A percentile compares a stretch with the other conserved stretches of the same genome.
These are phyloP conservation scores for Colletotrichum lentis DNA, from an alignment of 2,329 filamentous ascomycete genomes.

Conservation along the genomic window DNA sequence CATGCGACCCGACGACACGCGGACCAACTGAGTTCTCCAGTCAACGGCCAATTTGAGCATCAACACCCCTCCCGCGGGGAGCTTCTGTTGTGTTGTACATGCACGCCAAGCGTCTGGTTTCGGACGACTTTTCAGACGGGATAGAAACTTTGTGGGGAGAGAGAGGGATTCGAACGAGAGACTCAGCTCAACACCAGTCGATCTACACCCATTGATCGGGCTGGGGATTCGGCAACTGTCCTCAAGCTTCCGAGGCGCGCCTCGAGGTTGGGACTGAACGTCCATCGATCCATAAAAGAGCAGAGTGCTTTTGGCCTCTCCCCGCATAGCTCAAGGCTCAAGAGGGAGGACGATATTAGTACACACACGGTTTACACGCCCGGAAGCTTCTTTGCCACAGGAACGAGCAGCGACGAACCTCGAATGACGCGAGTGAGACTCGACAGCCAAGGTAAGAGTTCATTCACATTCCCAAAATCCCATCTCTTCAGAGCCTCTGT, in stretches of 20 bases:
- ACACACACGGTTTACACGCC: neutral
- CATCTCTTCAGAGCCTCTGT: neutral
- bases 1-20: slow-evolving; percentile 52
- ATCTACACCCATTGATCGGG: neutral
- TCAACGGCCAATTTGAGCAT: slow-evolving; percentile 44
- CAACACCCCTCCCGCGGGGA: slow-evolving; percentile 45
- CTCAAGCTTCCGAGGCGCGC: neutral
- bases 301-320: neutral
- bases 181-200: neutral
- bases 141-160: slow-evolving; percentile 39
- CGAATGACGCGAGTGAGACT: neutral
- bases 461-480: neutral
- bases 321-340: neutral
- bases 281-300: neutral
- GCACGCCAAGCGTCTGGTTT: slow-evolving; percentile 49
- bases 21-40: slow-evolving; percentile 47
- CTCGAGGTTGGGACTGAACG: neutral
- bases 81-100: slow-evolving; percentile 48
- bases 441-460: slow-evolving; percentile 16
- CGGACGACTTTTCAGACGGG: slow-evolving; percentile 42
- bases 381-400: neutral
- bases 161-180: slow-evolving; percentile 40
- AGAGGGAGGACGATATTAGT: neutral
- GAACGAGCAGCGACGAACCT: neutral
- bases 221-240: neutral